Conservation (phyloP, 2,329 filamentous ascomycete genomes). For the Fusarium ramigenum region DNA sequence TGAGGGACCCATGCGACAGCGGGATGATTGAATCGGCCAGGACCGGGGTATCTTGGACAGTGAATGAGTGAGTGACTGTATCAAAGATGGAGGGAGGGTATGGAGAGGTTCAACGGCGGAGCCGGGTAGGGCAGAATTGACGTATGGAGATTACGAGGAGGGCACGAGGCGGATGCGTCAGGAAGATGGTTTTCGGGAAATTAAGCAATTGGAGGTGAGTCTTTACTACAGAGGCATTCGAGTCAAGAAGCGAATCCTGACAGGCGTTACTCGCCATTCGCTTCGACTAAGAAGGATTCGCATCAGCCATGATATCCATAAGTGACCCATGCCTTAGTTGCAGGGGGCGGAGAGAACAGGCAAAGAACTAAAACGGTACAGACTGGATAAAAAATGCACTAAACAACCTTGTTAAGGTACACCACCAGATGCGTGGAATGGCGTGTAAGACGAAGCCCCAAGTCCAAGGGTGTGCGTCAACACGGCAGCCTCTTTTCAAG, state of each 20-base stretch:
- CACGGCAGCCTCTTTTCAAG: constrained; percentile 8
- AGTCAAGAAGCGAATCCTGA: background rate
- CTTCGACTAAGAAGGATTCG: constrained; percentile 10
- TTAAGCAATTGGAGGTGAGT: constrained; percentile 12
- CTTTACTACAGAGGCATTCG: background rate
- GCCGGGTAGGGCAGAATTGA: constrained; percentile 40
- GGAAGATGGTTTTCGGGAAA: background rate
- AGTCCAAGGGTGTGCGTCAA: constrained; percentile 8
- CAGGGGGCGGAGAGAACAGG: background rate
- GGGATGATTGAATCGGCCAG: constrained; percentile 38
- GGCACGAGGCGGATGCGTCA: constrained; percentile 27
- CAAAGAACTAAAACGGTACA: background rate
- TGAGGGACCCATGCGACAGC: constrained; percentile 37
- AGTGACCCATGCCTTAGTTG: background rate
- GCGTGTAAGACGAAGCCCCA: background rate
- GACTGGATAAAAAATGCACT: background rate
- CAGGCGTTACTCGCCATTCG: background rate
- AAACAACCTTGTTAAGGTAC: constrained; percentile 3
- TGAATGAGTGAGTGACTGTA: constrained; percentile 17
- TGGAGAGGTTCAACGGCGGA: background rate
- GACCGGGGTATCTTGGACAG: constrained; percentile 23
- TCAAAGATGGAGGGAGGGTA: constrained; percentile 27
- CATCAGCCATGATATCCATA: constrained; percentile 14
- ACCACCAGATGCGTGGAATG: constrained; percentile 8
- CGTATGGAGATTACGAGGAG: constrained; percentile 38